Percentiles rank a stretch among this genome's conserved stretches.
Evolutionary conservation across 371 early-diverging fungal genomes (phyloP).

Genomic region (Mortierella sp.): DNA sequence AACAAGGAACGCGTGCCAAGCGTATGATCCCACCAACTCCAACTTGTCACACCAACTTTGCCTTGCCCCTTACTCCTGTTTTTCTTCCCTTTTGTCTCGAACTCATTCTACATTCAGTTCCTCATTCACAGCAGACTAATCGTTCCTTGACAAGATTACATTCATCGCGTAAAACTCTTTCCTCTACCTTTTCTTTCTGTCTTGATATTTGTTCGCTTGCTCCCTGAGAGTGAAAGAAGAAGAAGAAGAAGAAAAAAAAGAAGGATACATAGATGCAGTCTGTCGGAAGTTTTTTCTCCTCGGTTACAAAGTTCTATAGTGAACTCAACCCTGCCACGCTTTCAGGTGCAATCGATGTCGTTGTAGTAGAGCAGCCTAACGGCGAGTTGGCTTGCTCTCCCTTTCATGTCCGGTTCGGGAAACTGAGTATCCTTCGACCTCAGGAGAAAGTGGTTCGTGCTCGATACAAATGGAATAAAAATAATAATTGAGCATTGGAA

Average conservation of each 20-base stretch:
- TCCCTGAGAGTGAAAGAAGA: background rate
- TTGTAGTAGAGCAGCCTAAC: slow-evolving; percentile 90
- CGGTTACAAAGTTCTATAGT: slow-evolving; percentile 94
- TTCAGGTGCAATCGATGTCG: slow-evolving; percentile 98
- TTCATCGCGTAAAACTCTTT: background rate
- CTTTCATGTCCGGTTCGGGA: slow-evolving; percentile 99
- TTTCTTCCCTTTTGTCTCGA: background rate
- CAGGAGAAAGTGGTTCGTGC: slow-evolving; percentile 77
- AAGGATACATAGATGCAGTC: slow-evolving; percentile 65
- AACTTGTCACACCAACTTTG: slow-evolving; percentile 5
- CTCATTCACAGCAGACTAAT: background rate
- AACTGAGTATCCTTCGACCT: slow-evolving; percentile 91
- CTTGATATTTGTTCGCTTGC: background rate
- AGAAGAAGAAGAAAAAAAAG: background rate
- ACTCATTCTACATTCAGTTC: background rate
- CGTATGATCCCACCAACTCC: background rate
- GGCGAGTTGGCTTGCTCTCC: slow-evolving; percentile 93
- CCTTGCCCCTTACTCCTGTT: background rate
- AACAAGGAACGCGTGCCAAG: slow-evolving; percentile 17
- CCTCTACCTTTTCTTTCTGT: background rate
- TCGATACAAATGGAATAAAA: background rate
- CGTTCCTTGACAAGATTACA: background rate
- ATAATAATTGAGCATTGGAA: background rate
- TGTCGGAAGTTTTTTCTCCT: slow-evolving; percentile 75
- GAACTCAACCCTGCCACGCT: slow-evolving; percentile 98